Evolutionary conservation across 2,329 filamentous ascomycete genomes (phyloP).

Genomic region (Westerdykella sp.): DNA sequence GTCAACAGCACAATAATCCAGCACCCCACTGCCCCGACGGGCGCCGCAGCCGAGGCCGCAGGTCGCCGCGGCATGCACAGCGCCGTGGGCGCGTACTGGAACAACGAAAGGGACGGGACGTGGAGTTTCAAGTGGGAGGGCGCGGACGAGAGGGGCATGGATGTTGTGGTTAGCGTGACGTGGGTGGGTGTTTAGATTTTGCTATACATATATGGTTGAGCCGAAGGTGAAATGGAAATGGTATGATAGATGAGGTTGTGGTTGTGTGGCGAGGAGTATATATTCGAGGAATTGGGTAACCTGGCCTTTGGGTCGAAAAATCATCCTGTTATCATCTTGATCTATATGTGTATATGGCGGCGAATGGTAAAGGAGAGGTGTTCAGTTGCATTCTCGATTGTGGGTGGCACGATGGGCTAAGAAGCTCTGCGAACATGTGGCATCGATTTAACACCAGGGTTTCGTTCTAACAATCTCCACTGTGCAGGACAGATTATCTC

Average conservation of each 20-base stretch:
- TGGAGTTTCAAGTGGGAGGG: constrained; percentile 81
- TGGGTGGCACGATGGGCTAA: too few species aligned
- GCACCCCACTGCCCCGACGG: constrained; percentile 51
- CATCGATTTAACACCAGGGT: too few species aligned
- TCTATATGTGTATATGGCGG: too few species aligned
- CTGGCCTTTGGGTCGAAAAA: too few species aligned
- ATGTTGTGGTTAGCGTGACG: constrained; percentile 52
- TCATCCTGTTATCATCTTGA: too few species aligned
- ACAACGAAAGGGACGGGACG: constrained; percentile 84
- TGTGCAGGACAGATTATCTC: too few species aligned
- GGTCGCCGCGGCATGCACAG: constrained; percentile 87
- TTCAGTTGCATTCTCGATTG: too few species aligned
- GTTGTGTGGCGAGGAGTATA: constrained; percentile 4
- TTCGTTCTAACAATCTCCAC: too few species aligned
- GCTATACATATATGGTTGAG: not conserved
- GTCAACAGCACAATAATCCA: constrained; percentile 99
- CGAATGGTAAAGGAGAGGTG: not conserved
- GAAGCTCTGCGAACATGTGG: too few species aligned
- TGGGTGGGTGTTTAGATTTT: constrained; percentile 56
- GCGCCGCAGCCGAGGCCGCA: constrained; percentile 38
- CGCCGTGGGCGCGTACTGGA: constrained; percentile 81
- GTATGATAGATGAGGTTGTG: not conserved
- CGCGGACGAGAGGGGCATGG: constrained; percentile 47
- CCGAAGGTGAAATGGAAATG: constrained; percentile 2
- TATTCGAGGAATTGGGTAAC: constrained; percentile 5